Evolutionary conservation across 768 basidiomycete genomes (phyloP).

Genomic region (Suillus alpinus): DNA sequence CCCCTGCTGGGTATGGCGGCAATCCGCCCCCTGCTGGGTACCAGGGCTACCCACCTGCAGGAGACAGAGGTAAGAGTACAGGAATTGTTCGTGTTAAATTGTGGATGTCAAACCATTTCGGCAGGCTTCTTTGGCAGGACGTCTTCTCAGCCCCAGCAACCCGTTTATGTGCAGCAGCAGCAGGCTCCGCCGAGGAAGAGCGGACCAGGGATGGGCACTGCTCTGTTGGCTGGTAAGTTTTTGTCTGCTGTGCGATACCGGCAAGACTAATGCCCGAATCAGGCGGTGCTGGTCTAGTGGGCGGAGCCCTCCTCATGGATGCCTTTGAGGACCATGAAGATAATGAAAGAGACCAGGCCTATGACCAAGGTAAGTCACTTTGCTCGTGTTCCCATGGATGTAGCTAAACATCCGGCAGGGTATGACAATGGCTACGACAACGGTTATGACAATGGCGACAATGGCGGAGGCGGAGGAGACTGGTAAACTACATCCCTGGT

Average conservation of each 20-base stretch:
- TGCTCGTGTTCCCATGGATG: not conserved
- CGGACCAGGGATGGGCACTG: slow-evolving; percentile 50
- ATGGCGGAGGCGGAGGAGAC: slow-evolving; percentile 6
- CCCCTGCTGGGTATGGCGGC: slow-evolving; percentile 15
- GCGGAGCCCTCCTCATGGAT: slow-evolving; percentile 53
- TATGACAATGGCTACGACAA: slow-evolving; percentile 24
- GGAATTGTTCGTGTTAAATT: not conserved
- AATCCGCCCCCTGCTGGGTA: slow-evolving; percentile 12
- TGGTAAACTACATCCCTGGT: slow-evolving; percentile 10
- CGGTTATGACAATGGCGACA: slow-evolving; percentile 2
- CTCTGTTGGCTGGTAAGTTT: slow-evolving; percentile 42
- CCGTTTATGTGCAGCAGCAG: slow-evolving; percentile 35
- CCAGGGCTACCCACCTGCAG: slow-evolving; percentile 14
- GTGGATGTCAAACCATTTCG: not conserved
- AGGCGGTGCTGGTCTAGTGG: slow-evolving; percentile 68
- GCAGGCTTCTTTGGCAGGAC: slow-evolving; percentile 32
- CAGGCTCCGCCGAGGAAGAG: slow-evolving; percentile 41
- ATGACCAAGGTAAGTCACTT: slow-evolving; percentile 30
- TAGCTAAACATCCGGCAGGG: slow-evolving; percentile 20
- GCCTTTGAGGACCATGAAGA: slow-evolving; percentile 46
- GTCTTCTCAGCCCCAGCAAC: slow-evolving; percentile 22
- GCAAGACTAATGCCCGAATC: slow-evolving; percentile 7
- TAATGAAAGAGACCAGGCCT: slow-evolving; percentile 28
- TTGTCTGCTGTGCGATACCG: not conserved
- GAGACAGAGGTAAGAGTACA: slow-evolving; percentile 20